These are phyloP conservation scores for Leccinum boreale DNA, from an alignment of 768 basidiomycete genomes.

Conservation along the genomic window DNA sequence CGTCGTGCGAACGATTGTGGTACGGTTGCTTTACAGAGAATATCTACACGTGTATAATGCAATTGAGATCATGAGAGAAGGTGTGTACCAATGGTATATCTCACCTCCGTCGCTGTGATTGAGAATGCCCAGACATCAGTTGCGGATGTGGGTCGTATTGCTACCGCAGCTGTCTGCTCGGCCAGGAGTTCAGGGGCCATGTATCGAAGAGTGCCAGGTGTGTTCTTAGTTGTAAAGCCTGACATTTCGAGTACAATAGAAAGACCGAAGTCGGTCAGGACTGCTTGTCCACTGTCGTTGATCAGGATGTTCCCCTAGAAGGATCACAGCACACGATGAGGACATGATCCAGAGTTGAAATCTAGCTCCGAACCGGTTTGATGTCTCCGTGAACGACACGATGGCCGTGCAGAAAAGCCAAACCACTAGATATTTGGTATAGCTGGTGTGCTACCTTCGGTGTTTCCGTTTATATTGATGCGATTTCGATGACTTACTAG, in stretches of 20 bases:
- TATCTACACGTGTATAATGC: constrained; percentile 10
- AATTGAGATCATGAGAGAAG: background rate
- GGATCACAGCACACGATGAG: background rate
- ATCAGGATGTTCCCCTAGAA: constrained; percentile 38
- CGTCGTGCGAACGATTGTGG: constrained; percentile 10
- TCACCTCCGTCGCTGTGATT: constrained; percentile 36
- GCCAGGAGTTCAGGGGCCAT: constrained; percentile 37
- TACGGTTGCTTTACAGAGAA: constrained; percentile 26
- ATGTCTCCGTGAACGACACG: constrained; percentile 36
- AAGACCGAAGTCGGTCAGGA: constrained; percentile 40
- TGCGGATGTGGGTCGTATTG: constrained; percentile 20
- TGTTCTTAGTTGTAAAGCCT: constrained; percentile 35
- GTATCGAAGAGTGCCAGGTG: constrained; percentile 38
- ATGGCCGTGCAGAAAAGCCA: constrained; percentile 23
- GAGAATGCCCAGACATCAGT: constrained; percentile 38
- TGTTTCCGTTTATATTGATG: background rate
- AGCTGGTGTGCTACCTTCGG: constrained; percentile 9
- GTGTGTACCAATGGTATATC: background rate
- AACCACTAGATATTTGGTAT: constrained; percentile 19
- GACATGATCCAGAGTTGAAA: background rate
- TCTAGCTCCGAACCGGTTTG: constrained; percentile 32
- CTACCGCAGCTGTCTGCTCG: constrained; percentile 11
- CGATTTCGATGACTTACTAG: constrained; percentile 13
- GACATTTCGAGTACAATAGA: constrained; percentile 34
- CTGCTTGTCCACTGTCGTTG: constrained; percentile 28